Percentiles rank a stretch among this genome's conserved stretches.
These are phyloP conservation scores for Pestalotiopsis sp. DNA, from an alignment of 2,329 filamentous ascomycete species.

Conservation along the genomic window DNA sequence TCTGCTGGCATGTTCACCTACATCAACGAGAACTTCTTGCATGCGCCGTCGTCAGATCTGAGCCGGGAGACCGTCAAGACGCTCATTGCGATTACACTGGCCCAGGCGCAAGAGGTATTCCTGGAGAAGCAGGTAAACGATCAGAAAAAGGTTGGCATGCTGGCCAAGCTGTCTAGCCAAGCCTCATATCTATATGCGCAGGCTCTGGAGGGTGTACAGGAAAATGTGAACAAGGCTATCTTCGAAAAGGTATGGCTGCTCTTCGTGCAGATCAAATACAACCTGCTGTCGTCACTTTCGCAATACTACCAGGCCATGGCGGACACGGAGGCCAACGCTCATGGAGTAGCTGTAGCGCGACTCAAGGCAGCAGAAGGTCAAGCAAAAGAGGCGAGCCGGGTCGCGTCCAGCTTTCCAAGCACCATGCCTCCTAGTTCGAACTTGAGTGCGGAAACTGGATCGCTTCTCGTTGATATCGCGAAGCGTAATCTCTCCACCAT, in stretches of 20 bases:
- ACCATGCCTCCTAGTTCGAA: slow-evolving; percentile 82
- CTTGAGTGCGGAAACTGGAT: slow-evolving; percentile 76
- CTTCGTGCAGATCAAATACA: slow-evolving; percentile 81
- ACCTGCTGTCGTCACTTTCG: slow-evolving; percentile 80
- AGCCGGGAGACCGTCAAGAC: slow-evolving; percentile 96
- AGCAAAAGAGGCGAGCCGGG: slow-evolving; percentile 76
- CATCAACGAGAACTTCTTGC: slow-evolving; percentile 99
- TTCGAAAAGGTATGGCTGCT: slow-evolving; percentile 95
- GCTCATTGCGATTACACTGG: slow-evolving; percentile 88
- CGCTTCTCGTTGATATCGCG: slow-evolving; percentile 75
- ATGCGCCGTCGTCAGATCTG: slow-evolving; percentile 93
- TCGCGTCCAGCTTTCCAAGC: slow-evolving; percentile 79
- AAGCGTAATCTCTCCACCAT: slow-evolving; percentile 81
- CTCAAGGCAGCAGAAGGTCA: slow-evolving; percentile 79
- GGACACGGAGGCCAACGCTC: slow-evolving; percentile 85
- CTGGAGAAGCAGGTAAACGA: slow-evolving; percentile 94
- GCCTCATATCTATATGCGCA: slow-evolving; percentile 87
- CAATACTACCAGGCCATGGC: slow-evolving; percentile 93
- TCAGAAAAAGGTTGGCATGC: slow-evolving; percentile 85
- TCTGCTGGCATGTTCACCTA: slow-evolving; percentile 99
- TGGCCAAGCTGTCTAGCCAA: slow-evolving; percentile 93
- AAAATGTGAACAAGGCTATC: slow-evolving; percentile 86
- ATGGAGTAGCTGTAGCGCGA: slow-evolving; percentile 82
- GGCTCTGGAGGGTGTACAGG: slow-evolving; percentile 86
- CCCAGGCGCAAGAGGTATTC: slow-evolving; percentile 96